These are phyloP conservation scores for Aspergillus biplanus DNA, from an alignment of 495 filamentous ascomycete genomes.

Conservation along the genomic window DNA sequence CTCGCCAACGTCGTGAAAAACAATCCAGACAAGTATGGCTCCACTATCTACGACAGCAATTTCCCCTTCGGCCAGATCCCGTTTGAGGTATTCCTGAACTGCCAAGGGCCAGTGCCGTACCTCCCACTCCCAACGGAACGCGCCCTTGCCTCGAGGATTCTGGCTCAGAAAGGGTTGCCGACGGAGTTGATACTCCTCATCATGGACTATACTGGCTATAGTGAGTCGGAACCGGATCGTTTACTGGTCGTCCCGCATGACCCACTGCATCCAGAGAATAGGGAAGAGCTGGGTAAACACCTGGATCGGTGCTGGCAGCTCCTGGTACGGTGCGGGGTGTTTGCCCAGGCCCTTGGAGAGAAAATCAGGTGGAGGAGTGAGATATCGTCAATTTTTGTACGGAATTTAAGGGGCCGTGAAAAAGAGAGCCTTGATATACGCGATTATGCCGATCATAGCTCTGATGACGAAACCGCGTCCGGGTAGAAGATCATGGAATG, in stretches of 20 bases:
- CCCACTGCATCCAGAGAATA: neutral
- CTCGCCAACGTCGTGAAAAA: neutral
- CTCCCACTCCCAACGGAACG: neutral
- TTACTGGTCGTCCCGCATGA: neutral
- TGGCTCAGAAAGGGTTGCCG: slow-evolving; percentile 14
- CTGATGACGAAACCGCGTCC: no score
- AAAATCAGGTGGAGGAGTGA: neutral
- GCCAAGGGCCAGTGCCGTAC: neutral
- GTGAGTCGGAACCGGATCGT: neutral
- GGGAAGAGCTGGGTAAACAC: neutral
- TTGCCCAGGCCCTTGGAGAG: neutral
- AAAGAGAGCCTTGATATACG: no score
- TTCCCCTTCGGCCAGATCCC: neutral
- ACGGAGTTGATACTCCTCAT: slow-evolving; percentile 24
- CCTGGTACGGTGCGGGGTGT: neutral
- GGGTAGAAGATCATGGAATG: no score
- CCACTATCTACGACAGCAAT: neutral
- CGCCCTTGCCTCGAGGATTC: neutral
- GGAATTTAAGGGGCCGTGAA: no score
- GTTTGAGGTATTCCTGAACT: neutral
- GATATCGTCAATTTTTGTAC: no score
- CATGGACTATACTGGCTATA: neutral
- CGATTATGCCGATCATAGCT: no score
- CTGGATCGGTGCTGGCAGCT: neutral
- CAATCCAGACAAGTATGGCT: neutral